Conservation (phyloP, 164 flowering plant species). For the Cinnamomum micranthum region DNA sequence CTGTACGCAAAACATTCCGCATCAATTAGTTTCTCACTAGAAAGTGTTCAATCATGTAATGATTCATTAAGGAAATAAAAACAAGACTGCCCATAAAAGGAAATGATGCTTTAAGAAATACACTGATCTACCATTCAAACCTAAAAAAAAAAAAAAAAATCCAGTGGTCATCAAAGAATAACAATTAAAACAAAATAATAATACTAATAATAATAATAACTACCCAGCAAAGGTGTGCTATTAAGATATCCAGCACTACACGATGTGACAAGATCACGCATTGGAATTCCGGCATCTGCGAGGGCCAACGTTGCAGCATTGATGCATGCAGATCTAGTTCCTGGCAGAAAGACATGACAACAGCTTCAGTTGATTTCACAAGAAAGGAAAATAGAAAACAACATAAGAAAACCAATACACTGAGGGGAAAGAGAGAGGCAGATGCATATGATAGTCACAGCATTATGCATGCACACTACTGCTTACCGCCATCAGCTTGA, state of each 20-base stretch:
- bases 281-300: slow-evolving; percentile 98
- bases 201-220: background rate
- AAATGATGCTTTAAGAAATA: background rate
- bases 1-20: slow-evolving; percentile 30
- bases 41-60: background rate
- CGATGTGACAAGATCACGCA: slow-evolving; percentile 90
- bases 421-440: background rate
- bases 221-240: slow-evolving; percentile 89
- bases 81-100: no score
- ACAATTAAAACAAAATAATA: background rate
- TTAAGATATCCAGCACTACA: slow-evolving; percentile 94
- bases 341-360: slow-evolving; percentile 28
- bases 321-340: slow-evolving; percentile 97
- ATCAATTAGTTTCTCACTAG: background rate
- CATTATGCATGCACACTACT: background rate
- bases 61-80: background rate
- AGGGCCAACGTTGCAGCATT: slow-evolving; percentile 99
- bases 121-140: background rate
- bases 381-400: background rate
- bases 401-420: background rate
- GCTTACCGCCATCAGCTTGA: slow-evolving; percentile 98
- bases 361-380: background rate
- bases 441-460: background rate
- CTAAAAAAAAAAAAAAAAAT: no score
- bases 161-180: no score